Evolutionary conservation across 345 rosid species (phyloP), one percentile per base, ranked within the genome.

Genomic region (Corymbia maculata): DNA sequence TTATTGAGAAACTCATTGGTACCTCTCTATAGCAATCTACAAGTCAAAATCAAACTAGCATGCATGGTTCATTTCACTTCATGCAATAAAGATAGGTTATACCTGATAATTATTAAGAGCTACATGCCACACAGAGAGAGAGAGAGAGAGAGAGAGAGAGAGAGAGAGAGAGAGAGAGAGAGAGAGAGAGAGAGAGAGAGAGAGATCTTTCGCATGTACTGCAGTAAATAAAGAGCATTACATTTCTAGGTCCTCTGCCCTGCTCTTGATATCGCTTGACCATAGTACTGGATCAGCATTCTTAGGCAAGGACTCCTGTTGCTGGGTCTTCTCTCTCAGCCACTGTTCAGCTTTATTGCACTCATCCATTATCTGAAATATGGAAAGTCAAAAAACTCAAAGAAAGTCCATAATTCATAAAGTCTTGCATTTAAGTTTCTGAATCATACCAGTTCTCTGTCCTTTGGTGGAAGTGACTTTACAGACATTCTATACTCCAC

Each of bases 271-370:
- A 85, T 94, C 94, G 26, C 91, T 90, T 85, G 96, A 93, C 95
- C 93, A 91, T 85, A 94, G 66, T 28, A 91, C 86, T 3, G 96
- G 95, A 85, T 94, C 90, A 7, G 87, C 51, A 55, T 91, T 90
- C 90, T 90, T 94, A 12, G 95, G 94, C 59, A 90, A 89, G 87
- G 94, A 91, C 75, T 92, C 94, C 91, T 94, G 96, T 57, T 84
- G 89, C 88, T 92, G 92, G 87, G 66, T 90, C 92, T 90, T 91
- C 91, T 93, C 95, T 89, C 92, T 91, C 22, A 94, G 91, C 96
- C 96, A 94, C 82, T 93, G 89, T 90, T 94, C 96, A 7, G 94
- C 95, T 92, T 89, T 91, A 75, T 90, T 84, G 90, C 96, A 94
- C 88, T 91, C 95, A 13, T 89, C 86, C 86, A 80, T 50, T 85